Evolutionary conservation across 768 basidiomycete genomes (phyloP).

Genomic region (Chalciporus pseudorubinellus): DNA sequence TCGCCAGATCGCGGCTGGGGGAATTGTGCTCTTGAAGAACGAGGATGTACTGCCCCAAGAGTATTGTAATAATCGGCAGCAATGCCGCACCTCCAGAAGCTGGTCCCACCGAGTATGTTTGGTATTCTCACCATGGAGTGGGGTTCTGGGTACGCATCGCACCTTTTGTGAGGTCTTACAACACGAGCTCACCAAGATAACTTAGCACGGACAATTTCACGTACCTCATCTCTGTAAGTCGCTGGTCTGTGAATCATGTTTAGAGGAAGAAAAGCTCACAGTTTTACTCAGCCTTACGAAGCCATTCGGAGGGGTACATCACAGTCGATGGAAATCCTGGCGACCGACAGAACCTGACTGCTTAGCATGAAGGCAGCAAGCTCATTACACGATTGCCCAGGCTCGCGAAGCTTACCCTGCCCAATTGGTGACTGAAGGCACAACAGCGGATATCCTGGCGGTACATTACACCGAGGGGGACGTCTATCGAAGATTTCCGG

Average conservation of each 20-base stretch:
- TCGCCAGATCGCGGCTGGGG: conserved; percentile 64
- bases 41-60: conserved; percentile 41
- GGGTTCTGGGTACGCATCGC: conserved; percentile 63
- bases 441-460: conserved; percentile 32
- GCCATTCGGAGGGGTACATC: conserved; percentile 65
- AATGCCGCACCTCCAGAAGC: no score
- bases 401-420: conserved; percentile 48
- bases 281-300: conserved; percentile 60
- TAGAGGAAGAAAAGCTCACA: neutral
- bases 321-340: conserved; percentile 55
- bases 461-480: conserved; percentile 63
- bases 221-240: conserved; percentile 69
- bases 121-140: conserved; percentile 89
- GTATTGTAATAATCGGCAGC: no score
- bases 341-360: conserved; percentile 38
- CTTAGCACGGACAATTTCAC: conserved; percentile 64
- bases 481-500: neutral
- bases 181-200: neutral
- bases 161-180: neutral
- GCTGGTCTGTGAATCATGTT: neutral
- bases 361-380: conserved; percentile 36
- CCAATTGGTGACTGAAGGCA: conserved; percentile 23
- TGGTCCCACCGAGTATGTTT: no score
- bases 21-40: conserved; percentile 71
- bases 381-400: conserved; percentile 72